phyloP scores from a whole-genome alignment of 495 filamentous ascomycete species.

The Oleoguttula mirabilis region DNA sequence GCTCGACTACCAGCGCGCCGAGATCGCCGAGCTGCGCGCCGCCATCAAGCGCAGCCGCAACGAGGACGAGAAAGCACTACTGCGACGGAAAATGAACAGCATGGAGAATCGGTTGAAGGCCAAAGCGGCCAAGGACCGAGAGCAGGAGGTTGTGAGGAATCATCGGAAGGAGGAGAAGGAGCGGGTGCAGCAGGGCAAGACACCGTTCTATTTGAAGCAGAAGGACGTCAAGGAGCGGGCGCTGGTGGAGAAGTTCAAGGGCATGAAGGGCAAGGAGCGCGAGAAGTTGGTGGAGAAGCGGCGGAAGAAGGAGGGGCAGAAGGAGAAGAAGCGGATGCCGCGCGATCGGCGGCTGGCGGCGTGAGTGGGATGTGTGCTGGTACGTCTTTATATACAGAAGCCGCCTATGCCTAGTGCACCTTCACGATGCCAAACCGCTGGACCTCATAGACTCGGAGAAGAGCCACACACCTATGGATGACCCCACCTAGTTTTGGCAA shows the following conservation, averaged over 20 bases:
- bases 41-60: conserved; percentile 57
- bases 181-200: conserved; percentile 72
- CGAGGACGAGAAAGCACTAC: conserved; percentile 44
- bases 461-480: too few species aligned
- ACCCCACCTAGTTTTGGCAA: too few species aligned
- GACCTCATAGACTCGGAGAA: too few species aligned
- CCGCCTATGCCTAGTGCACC: too few species aligned
- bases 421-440: too few species aligned
- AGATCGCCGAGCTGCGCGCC: conserved; percentile 60
- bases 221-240: conserved; percentile 77
- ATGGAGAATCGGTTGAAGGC: conserved; percentile 55
- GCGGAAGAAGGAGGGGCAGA: conserved; percentile 68
- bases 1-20: conserved; percentile 65
- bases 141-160: conserved; percentile 50
- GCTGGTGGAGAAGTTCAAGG: conserved; percentile 62
- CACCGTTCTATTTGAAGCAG: conserved; percentile 85
- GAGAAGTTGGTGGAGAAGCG: conserved; percentile 68
- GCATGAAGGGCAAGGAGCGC: conserved; percentile 69
- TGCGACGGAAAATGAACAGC: conserved; percentile 44
- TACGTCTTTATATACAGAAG: too few species aligned
- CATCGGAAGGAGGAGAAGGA: conserved; percentile 77
- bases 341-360: too few species aligned
- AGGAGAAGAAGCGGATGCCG: conserved; percentile 73
- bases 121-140: conserved; percentile 51
- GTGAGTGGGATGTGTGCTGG: too few species aligned